Evolutionary conservation across 2,329 filamentous ascomycete genomes (phyloP), one percentile per base, ranked within the genome.

Genomic region (Ascocoryne sarcoides): DNA sequence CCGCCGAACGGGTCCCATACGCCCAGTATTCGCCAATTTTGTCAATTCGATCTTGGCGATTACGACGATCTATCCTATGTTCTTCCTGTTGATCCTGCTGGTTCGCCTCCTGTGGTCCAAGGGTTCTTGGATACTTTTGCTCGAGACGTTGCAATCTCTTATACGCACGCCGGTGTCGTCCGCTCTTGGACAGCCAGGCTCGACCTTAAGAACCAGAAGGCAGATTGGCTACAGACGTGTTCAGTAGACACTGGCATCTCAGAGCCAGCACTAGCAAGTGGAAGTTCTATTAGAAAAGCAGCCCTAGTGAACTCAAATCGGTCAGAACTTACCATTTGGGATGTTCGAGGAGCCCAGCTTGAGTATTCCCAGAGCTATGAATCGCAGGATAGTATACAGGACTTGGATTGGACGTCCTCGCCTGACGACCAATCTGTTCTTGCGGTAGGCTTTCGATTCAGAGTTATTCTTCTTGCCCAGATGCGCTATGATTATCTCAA

Each of bases 331-430:
- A 93, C 85, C 0, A 94, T 95, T 36, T 95, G 89, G 90, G 89
- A 95, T 56, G 84, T 86, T 9, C 77, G 82, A 47, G 84, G 82
- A 40, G 80, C 80, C 2, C 81, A 87, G 47, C 70, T 95, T 4
- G 89, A 95, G 60, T 88, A 85, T 55, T 75, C 84, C 46, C 76
- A 90, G 53, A 72, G 77, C 20, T 92, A 88, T 48, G 73, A 82
- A 48, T 70, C 72, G 10, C 73, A 82, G 44, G 83, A 92, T 52
- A 74, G 72, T 4, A 87, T 95, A 30, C 79, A 82, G 47, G 89
- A 95, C 60, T 73, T 95, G 10, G 88, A 95, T 60, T 95, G 90
- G 90, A 90, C 88, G 1, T 90, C 85, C 3, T 95, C 89, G 0
- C 87, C 87, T 0, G 86, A 94, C 59, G 79, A 79, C 36, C 87